A percentile compares a stretch with the other conserved stretches of the same genome.
Conservation (phyloP, 192 early-diverging fungal species). For the Coemansia sp. region DNA sequence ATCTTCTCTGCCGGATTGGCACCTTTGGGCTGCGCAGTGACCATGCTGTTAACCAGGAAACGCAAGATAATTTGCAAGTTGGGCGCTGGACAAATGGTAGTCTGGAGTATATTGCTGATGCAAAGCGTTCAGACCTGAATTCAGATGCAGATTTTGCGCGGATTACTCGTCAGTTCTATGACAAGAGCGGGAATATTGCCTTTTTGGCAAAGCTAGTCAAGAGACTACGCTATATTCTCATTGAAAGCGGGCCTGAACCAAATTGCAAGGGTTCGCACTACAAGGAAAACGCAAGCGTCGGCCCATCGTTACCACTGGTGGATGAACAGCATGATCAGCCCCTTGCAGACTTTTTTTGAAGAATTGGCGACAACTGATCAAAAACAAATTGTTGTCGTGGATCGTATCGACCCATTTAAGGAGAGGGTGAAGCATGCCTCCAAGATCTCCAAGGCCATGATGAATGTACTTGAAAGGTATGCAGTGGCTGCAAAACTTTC, state of each 20-base stretch:
- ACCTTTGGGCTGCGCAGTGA: background rate
- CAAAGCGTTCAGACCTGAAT: background rate
- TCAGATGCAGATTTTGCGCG: background rate
- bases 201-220: background rate
- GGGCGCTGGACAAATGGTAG: background rate
- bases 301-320: no score
- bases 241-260: background rate
- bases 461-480: no score
- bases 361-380: no score
- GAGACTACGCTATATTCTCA: background rate
- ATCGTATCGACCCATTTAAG: no score
- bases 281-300: no score
- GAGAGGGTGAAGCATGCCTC: no score
- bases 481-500: no score
- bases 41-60: background rate
- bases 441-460: no score
- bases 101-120: background rate
- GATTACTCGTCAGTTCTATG: background rate
- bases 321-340: no score
- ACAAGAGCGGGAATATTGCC: background rate
- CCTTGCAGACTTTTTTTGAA: no score
- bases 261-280: background rate
- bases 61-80: background rate
- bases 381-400: no score
- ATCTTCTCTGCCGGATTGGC: background rate